Evolutionary conservation across 306 rosid species (phyloP), one percentile per base, ranked within the genome.

Genomic region (apple (Malus domestica)): DNA sequence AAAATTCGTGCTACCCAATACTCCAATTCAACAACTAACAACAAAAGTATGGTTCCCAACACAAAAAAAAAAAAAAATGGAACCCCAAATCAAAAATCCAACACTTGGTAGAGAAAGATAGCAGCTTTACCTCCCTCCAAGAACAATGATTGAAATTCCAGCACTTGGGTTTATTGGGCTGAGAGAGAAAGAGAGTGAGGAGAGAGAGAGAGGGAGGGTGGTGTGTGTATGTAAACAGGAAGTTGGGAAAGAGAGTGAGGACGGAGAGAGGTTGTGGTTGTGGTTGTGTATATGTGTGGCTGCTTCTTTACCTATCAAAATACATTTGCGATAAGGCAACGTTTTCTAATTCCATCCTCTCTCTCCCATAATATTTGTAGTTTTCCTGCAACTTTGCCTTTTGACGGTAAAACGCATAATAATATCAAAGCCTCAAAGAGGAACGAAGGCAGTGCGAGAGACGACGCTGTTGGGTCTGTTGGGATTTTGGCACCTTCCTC

Each of bases 301-400:
- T 79, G 68, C 54, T 80, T 87, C 79, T 87, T 78, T 68, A 84
- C 90, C 97, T 85, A 77, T 74, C 91, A 81, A 84, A 84, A 68
- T 80, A 45, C 68, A 71, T 8, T 57, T 68, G 79, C 71, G 87
- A 84, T 84, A 84, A 80, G 84, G 80, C 73, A 45, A 55, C 69
- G 18, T 60, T 67, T 58, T 35, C 14, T 58, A 44, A 59, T 68
- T 33, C 40, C 68, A 25, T 62, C 73, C 18, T 45, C 8, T 49
- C 20, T 49, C 40, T 42, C 59, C 54, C 29, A 35, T 25, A 18
- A 66, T 33, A 66, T 66, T 72, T 72, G 38, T 66, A 35, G 9
- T 66, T 73, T 25, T 74, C 29, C 20, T 5, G 77, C 44, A 60
- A 42, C 46, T 22, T 3, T 18, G 13, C 44, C 16, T 33, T 35